Evolutionary conservation across 2,329 filamentous ascomycete genomes (phyloP).

Genomic region (Raffaelea deltoideospora): DNA sequence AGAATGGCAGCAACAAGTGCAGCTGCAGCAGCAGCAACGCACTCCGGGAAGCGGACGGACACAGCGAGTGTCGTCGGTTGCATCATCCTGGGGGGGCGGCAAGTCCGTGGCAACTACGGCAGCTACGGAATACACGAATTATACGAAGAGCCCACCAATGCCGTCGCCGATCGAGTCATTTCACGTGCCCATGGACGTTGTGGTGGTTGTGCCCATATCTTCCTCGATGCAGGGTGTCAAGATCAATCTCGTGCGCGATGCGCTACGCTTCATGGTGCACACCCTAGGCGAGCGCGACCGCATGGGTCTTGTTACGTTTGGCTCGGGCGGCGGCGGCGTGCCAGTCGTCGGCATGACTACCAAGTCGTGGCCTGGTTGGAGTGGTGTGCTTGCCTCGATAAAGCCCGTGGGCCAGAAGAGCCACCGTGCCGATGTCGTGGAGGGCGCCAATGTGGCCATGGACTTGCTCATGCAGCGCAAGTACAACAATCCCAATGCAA

Average conservation of each 20-base stretch:
- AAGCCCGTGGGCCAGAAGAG: slow-evolving; percentile 94
- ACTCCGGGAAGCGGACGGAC: slow-evolving; percentile 13
- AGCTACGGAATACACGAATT: slow-evolving; percentile 79
- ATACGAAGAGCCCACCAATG: slow-evolving; percentile 33
- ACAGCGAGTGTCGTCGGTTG: slow-evolving; percentile 53
- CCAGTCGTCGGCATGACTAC: slow-evolving; percentile 97
- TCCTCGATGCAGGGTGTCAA: slow-evolving; percentile 99
- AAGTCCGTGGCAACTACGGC: slow-evolving; percentile 80
- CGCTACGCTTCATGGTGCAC: slow-evolving; percentile 79
- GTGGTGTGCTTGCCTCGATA: slow-evolving; percentile 71
- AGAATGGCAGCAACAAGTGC: slow-evolving; percentile 70
- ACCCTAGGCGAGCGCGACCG: slow-evolving; percentile 84
- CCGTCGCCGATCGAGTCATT: slow-evolving; percentile 32
- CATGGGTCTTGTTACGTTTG: slow-evolving; percentile 95
- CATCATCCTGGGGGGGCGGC: slow-evolving; percentile 66
- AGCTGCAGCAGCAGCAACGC: slow-evolving; percentile 30
- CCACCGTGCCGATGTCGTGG: slow-evolving; percentile 87
- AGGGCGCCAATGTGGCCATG: slow-evolving; percentile 97
- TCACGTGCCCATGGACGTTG: slow-evolving; percentile 87
- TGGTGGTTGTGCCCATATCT: slow-evolving; percentile 92
- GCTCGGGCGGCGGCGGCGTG: slow-evolving; percentile 82
- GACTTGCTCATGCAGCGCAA: slow-evolving; percentile 96
- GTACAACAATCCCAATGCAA: slow-evolving; percentile 86
- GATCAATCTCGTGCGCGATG: slow-evolving; percentile 84
- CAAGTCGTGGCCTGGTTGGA: slow-evolving; percentile 87